Base-by-base conservation (phyloP, 768 basidiomycete species). In the Suillus sp. region DNA sequence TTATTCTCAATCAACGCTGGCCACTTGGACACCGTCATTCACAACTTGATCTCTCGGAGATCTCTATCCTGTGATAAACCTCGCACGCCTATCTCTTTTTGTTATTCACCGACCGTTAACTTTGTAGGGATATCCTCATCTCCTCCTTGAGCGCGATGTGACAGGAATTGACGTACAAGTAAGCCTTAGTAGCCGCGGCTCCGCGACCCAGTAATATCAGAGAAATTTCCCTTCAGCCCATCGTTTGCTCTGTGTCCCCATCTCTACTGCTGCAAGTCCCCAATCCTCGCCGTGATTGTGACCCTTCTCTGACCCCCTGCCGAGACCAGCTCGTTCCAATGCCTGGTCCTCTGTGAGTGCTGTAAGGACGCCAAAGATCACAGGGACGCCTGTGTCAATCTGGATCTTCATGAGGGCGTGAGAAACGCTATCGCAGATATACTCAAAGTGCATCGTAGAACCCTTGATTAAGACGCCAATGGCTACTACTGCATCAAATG, bases 241-340 rank as follows among this genome's bases (percentile, higher is more conserved):
- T 34, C 81, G 80, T 64, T 81, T 83, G 56, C 82, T 77, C 62
- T 86, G 87, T 37, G 79, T 79, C 2, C 87, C 91, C 93, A 95
- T 95, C 74, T 99, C 96, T 7, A 99, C 95, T 3, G 96, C 96
- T 3, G 96, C 96, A 43, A 89, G 73, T n/a, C 91, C 96, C 96
- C 96, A 99, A 69, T 98, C 96, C 75, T 95, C 93, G 20, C 96
- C 96, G 71, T 99, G 96, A 77, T 99, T 99, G 72, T 99, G 97
- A 2, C 94, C 94, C 71, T 89, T 89, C 64, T 82, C 78, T 59
- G 73, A 80, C 14, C 84, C 88, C 62, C 80, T 78, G 22, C 90
- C 93, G 51, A 99, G 76, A 4, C 97, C 97, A n/a, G 97, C 93
- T 64, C 97, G 80, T 70, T 96, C 92, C 70, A 98, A 76, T 27